Evolutionary conservation across 2,329 filamentous ascomycete genomes (phyloP), one percentile per base, ranked within the genome.

Genomic region (Didymella keratinophila): DNA sequence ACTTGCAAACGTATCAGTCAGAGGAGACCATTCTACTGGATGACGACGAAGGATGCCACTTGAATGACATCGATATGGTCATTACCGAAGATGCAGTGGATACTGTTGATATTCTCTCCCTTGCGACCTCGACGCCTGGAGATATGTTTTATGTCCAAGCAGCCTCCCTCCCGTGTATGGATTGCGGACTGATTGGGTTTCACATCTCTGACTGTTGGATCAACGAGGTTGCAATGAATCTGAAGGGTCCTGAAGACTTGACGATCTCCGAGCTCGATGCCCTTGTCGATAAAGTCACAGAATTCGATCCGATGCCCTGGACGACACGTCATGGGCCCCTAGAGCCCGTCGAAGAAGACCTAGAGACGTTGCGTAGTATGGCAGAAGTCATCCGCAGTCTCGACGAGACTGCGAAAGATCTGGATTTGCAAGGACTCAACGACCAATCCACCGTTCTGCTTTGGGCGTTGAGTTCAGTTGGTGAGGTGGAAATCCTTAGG

Each of bases 231-330:
- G 16, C 44, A 4, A 10, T 14, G 18, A 41, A 27, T 6, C 3
- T 71, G 1, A 49, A 44, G 2, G 44, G 54, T 9, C 44, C 56
- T 14, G 23, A 56, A 6, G 51, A 68, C 6, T 55, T 68, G 2
- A 67, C 67, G 2, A 8, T 53, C 0, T 28, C 56, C 10, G 55
- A 67, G 28, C 58, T 69, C 21, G 56, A 58, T 11, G 20, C 30
- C 3, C 56, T 73, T 30, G 50, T 61, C 0, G 61, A 67, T 0
- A 47, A 51, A 8, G 63, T 61, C 18, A 7, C 67, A 9, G 51
- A 28, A 2, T 67, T 70, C 18, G 71, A 75, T 52, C 71, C 71
- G 10, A 70, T 67, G 8, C 69, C 64, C 11, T 69, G 66, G 68
- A 71, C 62, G 9, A 47, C 52, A 14, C 68, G 72, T 44, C 50